A percentile compares a stretch with the other conserved stretches of the same genome.
Evolutionary conservation across 345 rosid species (phyloP).

Genomic region (Lumnitzera racemosa): DNA sequence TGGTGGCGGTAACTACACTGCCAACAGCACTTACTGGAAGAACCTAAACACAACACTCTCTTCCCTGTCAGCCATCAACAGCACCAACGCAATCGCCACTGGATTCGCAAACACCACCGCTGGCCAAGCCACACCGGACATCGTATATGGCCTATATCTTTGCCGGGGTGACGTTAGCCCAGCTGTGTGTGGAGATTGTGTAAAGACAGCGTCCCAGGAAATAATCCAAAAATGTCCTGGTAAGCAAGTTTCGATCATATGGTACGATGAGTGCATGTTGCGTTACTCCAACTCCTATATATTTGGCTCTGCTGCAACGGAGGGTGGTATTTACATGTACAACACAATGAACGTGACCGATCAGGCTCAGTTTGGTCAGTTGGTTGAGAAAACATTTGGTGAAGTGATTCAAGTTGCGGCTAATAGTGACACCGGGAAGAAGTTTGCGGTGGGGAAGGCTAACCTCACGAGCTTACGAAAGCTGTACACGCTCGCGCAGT

Average conservation of each 20-base stretch:
- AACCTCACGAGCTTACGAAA: too few species aligned
- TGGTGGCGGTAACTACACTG: not conserved
- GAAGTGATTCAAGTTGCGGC: too few species aligned
- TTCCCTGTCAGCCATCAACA: slow-evolving; percentile 9
- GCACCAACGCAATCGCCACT: not conserved
- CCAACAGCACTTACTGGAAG: slow-evolving; percentile 4
- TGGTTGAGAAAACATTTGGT: too few species aligned
- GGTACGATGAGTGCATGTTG: slow-evolving; percentile 17
- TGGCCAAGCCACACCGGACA: slow-evolving; percentile 5
- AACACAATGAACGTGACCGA: too few species aligned
- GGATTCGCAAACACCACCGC: slow-evolving; percentile 15
- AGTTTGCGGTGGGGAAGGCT: too few species aligned
- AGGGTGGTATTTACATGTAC: too few species aligned
- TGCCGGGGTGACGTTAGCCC: slow-evolving; percentile 24
- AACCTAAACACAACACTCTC: slow-evolving; percentile 9
- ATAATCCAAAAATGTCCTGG: slow-evolving; percentile 8
- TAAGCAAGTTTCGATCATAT: slow-evolving; percentile 5
- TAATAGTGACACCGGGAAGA: too few species aligned
- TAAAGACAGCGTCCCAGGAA: slow-evolving; percentile 3
- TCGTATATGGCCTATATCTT: slow-evolving; percentile 16
- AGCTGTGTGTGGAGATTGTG: slow-evolving; percentile 10
- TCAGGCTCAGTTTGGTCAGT: too few species aligned
- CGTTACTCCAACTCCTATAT: slow-evolving; percentile 9
- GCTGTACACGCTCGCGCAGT: too few species aligned
- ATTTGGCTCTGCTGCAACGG: too few species aligned